Evolutionary conservation across 305 asterid species (phyloP).

Genomic region (Fraxinus sp.): DNA sequence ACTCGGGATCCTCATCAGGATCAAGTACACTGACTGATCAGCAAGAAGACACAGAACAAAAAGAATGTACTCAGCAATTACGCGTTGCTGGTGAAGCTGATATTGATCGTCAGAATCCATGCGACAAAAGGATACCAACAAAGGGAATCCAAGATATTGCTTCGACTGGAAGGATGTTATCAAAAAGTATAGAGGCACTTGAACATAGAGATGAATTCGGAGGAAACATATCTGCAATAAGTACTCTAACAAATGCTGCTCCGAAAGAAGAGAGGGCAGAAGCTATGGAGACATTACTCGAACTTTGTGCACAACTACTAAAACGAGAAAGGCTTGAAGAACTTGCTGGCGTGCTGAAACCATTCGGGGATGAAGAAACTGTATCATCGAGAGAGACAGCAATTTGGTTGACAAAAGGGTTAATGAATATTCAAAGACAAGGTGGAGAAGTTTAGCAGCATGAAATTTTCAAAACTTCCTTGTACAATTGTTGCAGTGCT

Average conservation of each 20-base stretch:
- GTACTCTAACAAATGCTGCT: neutral
- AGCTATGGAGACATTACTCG: slow-evolving; percentile 82
- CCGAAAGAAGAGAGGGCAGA: slow-evolving; percentile 54
- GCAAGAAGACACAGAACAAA: slow-evolving; percentile 30
- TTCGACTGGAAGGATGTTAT: neutral
- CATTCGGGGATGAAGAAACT: slow-evolving; percentile 71
- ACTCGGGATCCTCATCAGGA: slow-evolving; percentile 47
- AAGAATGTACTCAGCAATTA: slow-evolving; percentile 9
- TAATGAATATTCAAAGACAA: slow-evolving; percentile 55
- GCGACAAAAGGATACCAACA: neutral
- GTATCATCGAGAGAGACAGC: slow-evolving; percentile 90
- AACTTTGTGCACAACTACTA: slow-evolving; percentile 73
- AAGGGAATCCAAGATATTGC: neutral
- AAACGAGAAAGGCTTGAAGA: slow-evolving; percentile 70
- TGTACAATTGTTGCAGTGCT: neutral
- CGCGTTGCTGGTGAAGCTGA: slow-evolving; percentile 4
- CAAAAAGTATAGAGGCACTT: neutral
- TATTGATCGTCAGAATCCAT: neutral
- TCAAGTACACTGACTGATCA: slow-evolving; percentile 58
- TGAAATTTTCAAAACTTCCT: neutral
- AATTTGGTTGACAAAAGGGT: slow-evolving; percentile 79
- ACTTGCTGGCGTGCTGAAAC: slow-evolving; percentile 70
- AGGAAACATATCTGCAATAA: neutral
- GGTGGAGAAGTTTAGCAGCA: slow-evolving; percentile 26
- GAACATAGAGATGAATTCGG: neutral